Evolutionary conservation across 768 basidiomycete species (phyloP), one percentile per base, ranked within the genome.

Genomic region (Boletus sensibilis): DNA sequence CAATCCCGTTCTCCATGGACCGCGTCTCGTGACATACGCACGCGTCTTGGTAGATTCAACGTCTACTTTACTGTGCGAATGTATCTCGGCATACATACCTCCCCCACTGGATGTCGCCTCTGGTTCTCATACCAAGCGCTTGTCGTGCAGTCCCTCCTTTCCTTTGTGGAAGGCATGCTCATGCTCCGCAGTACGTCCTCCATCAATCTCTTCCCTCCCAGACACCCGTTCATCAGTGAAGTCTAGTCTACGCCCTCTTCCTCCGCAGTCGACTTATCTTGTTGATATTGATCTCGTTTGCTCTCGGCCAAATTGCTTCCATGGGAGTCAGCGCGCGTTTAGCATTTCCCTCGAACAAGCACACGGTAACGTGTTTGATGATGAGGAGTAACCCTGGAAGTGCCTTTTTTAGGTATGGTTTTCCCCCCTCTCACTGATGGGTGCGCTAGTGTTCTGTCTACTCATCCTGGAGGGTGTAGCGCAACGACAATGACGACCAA

Each of bases 31-130:
- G 31, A 47, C n/a, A n/a, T n/a, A n/a, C 20, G 29, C n/a, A 11
- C 29, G 21, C 14, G 14, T 29, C 27, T 29, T 29, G 43, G 34
- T 40, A 69, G 68, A 21, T 67, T 57, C 10, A 69, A 63, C 31
- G 41, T 69, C 21, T 55, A 42, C 39, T 69, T 69, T 34, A 41
- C 59, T 3, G 39, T 56, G 16, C 64, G 68, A 14, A 65, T 69
- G 60, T 51, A 50, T 18, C 18, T 53, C 10, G 64, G 57, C 1
- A 20, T 60, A 44, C 9, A 37, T 11, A 54, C 58, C 3, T 31
- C 61, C 1, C 41, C 53, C 8, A 1, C 23, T 3, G 50, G 52
- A 27, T 69, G 68, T 29, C 55, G 35, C 13, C 1, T 43, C 6
- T 69, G 68, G 68, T 61, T 55, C 23, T 5, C 3, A 1, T 69